phyloP scores from a whole-genome alignment of 306 rosid species.

The Malus fusca region DNA sequence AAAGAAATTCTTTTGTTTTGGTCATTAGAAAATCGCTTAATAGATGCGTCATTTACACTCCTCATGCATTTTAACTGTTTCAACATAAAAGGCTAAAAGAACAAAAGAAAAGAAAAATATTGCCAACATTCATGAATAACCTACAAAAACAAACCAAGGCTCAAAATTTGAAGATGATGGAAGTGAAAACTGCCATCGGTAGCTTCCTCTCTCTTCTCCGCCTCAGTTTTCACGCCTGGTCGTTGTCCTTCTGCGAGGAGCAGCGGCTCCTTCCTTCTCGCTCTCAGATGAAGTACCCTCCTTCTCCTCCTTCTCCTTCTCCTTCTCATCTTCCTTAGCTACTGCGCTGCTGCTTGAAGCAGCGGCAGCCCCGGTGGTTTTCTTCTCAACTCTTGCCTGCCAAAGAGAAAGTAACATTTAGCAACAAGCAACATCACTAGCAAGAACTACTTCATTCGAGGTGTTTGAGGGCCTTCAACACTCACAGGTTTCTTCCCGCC shows the following conservation, averaged over 20 bases:
- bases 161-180: constrained; percentile 6
- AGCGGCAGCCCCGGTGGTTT: constrained; percentile 25
- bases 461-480: background rate
- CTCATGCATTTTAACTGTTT: constrained; percentile 10
- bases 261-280: constrained; percentile 43
- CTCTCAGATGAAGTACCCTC: constrained; percentile 41
- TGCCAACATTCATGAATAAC: constrained; percentile 1
- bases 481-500: constrained; percentile 73
- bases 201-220: background rate
- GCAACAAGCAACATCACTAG: background rate
- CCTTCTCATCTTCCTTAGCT: constrained; percentile 38
- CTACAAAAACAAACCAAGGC: constrained; percentile 7
- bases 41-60: constrained; percentile 9
- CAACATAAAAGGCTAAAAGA: background rate
- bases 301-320: constrained; percentile 25
- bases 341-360: constrained; percentile 22
- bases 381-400: constrained; percentile 40
- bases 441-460: background rate
- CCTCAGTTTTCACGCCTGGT: constrained; percentile 53
- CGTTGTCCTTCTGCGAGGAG: constrained; percentile 54
- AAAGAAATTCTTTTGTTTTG: background rate
- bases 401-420: background rate
- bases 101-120: too few species aligned
- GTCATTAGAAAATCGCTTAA: background rate
- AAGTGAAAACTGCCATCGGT: background rate